A percentile compares a stretch with the other conserved stretches of the same genome.
Conservation (phyloP, 2,329 filamentous ascomycete species). For the Diatrype stigma region DNA sequence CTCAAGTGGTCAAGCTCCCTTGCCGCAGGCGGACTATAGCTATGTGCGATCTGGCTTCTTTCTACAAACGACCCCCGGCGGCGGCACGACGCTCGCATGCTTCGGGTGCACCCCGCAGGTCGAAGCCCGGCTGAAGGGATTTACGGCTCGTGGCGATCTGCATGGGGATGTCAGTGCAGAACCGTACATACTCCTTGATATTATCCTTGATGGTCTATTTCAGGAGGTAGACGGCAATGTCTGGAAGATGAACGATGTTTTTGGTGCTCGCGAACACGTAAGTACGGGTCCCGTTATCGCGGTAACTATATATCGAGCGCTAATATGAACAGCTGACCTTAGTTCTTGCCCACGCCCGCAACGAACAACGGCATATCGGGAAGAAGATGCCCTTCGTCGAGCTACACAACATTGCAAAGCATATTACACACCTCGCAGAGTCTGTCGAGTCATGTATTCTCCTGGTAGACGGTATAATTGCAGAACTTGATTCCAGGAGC, state of each 20-base stretch:
- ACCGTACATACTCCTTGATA: constrained; percentile 15
- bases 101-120: constrained; percentile 8
- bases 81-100: constrained; percentile 10
- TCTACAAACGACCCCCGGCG: constrained; percentile 3
- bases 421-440: constrained; percentile 16
- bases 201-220: constrained; percentile 18
- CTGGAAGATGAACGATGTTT: constrained; percentile 14
- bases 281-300: constrained; percentile 2
- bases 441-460: constrained; percentile 11
- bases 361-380: not conserved
- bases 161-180: constrained; percentile 7
- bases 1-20: not conserved
- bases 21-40: constrained; percentile 10
- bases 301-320: not conserved
- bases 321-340: constrained; percentile 3
- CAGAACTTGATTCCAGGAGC: not conserved
- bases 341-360: not conserved
- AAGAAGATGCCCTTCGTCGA: constrained; percentile 13
- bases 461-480: constrained; percentile 3
- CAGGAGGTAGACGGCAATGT: constrained; percentile 14
- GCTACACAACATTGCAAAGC: constrained; percentile 19
- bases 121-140: not conserved
- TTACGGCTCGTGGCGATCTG: not conserved
- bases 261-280: constrained; percentile 14
- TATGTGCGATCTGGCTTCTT: constrained; percentile 14